These are phyloP conservation scores for Caulochytrium protostelioides DNA, from an alignment of 371 early-diverging fungal species.

Conservation along the genomic window DNA sequence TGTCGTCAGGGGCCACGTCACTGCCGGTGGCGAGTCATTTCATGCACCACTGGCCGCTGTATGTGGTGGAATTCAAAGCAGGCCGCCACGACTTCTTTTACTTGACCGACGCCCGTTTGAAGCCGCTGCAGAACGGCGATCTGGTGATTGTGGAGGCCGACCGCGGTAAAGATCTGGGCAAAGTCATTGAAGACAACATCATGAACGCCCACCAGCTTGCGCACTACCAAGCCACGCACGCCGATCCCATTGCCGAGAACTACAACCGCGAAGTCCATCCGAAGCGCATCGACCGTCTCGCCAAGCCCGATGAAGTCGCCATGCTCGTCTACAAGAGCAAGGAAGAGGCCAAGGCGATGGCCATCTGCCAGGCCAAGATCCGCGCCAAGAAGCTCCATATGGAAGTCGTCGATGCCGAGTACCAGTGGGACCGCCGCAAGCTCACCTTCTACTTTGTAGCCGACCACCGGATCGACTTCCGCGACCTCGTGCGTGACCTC, in stretches of 20 bases:
- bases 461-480: slow-evolving; percentile 91
- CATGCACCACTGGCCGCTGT: slow-evolving; percentile 28
- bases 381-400: slow-evolving; percentile 67
- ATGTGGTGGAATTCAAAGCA: slow-evolving; percentile 68
- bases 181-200: slow-evolving; percentile 40
- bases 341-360: slow-evolving; percentile 73
- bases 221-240: slow-evolving; percentile 24
- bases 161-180: slow-evolving; percentile 83
- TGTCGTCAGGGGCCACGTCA: too few relatives aligned
- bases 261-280: slow-evolving; percentile 40
- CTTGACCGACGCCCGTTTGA: slow-evolving; percentile 28
- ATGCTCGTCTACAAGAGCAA: slow-evolving; percentile 44
- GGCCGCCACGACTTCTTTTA: slow-evolving; percentile 63
- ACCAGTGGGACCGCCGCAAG: slow-evolving; percentile 93
- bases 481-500: slow-evolving; percentile 91
- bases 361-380: slow-evolving; percentile 64
- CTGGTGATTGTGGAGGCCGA: slow-evolving; percentile 89
- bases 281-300: slow-evolving; percentile 70
- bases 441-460: slow-evolving; percentile 85
- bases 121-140: slow-evolving; percentile 45
- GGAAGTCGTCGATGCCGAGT: slow-evolving; percentile 91
- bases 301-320: slow-evolving; percentile 50
- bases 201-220: slow-evolving; percentile 29
- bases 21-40: too few relatives aligned
- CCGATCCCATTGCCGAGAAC: slow-evolving; percentile 14